Evolutionary conservation across 805 yeast genomes (phyloP).

Genomic region (Saccharomycopsis amapae): DNA sequence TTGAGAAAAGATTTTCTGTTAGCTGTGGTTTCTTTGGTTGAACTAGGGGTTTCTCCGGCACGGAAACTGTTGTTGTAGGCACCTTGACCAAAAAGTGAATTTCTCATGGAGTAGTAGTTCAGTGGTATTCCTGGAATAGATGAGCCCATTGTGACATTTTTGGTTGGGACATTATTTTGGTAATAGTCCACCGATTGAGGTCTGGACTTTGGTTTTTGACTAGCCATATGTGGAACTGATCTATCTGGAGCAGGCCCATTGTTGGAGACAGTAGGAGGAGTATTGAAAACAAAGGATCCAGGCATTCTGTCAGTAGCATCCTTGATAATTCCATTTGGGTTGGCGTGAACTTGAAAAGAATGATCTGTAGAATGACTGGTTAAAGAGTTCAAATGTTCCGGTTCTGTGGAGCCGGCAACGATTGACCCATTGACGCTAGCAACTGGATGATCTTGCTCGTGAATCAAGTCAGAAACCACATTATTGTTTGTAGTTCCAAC

Average conservation of each 20-base stretch:
- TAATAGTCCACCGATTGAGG: not conserved
- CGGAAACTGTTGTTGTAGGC: slow-evolving; percentile 17
- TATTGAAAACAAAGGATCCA: not conserved
- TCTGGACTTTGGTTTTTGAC: too few species aligned
- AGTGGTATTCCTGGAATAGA: not conserved
- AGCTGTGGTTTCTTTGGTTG: slow-evolving; percentile 7
- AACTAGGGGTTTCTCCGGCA: slow-evolving; percentile 18
- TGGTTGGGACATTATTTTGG: slow-evolving; percentile 12
- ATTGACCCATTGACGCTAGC: slow-evolving; percentile 12
- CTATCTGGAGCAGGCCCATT: too few species aligned
- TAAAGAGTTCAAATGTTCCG: slow-evolving; percentile 10
- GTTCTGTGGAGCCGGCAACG: slow-evolving; percentile 4
- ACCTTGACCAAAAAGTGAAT: slow-evolving; percentile 4
- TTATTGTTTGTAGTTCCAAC: not conserved
- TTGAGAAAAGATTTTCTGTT: slow-evolving; percentile 4
- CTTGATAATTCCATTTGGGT: not conserved
- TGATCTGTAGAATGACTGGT: slow-evolving; percentile 7
- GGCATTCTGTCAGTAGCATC: not conserved
- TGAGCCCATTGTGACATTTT: slow-evolving; percentile 12
- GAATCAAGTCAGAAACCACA: slow-evolving; percentile 3
- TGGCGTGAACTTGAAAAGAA: not conserved
- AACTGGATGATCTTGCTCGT: slow-evolving; percentile 1
- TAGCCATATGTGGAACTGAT: not conserved
- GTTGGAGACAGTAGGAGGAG: too few species aligned
- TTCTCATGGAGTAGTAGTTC: slow-evolving; percentile 1